phyloP scores from a whole-genome alignment of 2,329 filamentous ascomycete species.

The Fusarium musae region DNA sequence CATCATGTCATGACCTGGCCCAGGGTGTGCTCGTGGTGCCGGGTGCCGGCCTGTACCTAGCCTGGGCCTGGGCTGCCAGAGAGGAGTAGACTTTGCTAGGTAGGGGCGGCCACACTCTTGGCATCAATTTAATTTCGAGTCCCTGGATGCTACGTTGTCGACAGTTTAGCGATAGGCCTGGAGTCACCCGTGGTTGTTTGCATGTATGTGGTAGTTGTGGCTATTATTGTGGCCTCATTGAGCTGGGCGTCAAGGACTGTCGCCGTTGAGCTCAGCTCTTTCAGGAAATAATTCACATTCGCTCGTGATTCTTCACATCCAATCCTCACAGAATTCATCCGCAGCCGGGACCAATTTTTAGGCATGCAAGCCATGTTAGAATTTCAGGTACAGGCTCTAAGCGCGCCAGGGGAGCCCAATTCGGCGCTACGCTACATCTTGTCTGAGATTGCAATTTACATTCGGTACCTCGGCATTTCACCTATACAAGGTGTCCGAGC shows the following conservation, averaged over 20 bases:
- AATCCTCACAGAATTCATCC: slow-evolving; percentile 15
- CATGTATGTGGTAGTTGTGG: background rate
- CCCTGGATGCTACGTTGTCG: slow-evolving; percentile 1
- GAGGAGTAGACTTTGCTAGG: background rate
- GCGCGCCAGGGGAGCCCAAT: slow-evolving; percentile 14
- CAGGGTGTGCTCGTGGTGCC: background rate
- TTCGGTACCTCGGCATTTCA: slow-evolving; percentile 19
- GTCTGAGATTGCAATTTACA: slow-evolving; percentile 14
- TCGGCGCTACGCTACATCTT: slow-evolving; percentile 21
- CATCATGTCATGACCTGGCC: background rate
- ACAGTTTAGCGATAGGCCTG: background rate
- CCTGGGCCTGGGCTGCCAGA: background rate
- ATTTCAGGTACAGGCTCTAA: slow-evolving; percentile 27
- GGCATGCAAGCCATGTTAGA: slow-evolving; percentile 18
- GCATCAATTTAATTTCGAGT: slow-evolving; percentile 20
- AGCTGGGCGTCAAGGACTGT: slow-evolving; percentile 11
- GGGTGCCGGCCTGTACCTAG: slow-evolving; percentile 6
- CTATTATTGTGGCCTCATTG: slow-evolving; percentile 9
- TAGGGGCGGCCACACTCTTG: slow-evolving; percentile 13
- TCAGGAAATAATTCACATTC: background rate
- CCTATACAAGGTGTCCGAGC: background rate
- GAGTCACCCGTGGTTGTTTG: background rate
- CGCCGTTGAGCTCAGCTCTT: background rate
- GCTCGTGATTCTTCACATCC: slow-evolving; percentile 1
- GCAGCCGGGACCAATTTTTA: background rate